These are phyloP conservation scores for Hypocreales sp. DNA, from an alignment of 2,329 filamentous ascomycete genomes.

Conservation along the genomic window DNA sequence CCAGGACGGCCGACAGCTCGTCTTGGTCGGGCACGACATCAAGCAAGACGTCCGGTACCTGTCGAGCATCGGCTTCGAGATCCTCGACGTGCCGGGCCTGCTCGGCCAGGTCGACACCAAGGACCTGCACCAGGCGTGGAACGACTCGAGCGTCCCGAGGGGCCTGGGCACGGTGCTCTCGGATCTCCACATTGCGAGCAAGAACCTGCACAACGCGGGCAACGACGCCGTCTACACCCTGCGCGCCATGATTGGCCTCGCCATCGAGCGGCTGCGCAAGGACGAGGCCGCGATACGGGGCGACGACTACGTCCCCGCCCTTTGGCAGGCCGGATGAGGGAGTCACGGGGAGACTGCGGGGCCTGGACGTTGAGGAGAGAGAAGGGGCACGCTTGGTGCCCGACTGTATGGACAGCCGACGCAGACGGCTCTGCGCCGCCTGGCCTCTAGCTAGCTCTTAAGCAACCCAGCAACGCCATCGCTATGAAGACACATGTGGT, in stretches of 20 bases:
- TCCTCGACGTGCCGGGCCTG: conserved; percentile 33
- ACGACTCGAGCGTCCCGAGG: conserved; percentile 32
- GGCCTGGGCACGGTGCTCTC: conserved; percentile 46
- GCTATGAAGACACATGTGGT: conserved; percentile 26
- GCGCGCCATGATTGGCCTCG: conserved; percentile 47
- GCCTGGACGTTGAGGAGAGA: conserved; percentile 3
- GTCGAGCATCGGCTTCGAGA: conserved; percentile 44
- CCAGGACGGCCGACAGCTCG: conserved; percentile 31
- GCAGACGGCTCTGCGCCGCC: too few relatives aligned
- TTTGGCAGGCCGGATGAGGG: neutral
- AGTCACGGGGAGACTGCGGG: too few relatives aligned
- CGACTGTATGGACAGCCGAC: neutral
- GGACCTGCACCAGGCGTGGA: conserved; percentile 50
- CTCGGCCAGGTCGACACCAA: conserved; percentile 59
- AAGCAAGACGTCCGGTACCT: conserved; percentile 55
- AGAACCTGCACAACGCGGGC: conserved; percentile 69
- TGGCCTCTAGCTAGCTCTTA: conserved; percentile 7
- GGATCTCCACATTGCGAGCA: conserved; percentile 45
- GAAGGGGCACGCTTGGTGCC: neutral
- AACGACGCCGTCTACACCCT: conserved; percentile 77
- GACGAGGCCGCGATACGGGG: conserved; percentile 6
- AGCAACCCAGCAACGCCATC: conserved; percentile 23
- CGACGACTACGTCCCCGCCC: conserved; percentile 5
- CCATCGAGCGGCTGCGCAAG: conserved; percentile 10
- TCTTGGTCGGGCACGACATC: conserved; percentile 69